Evolutionary conservation across 768 basidiomycete genomes (phyloP).

Genomic region (Galerina marginata): DNA sequence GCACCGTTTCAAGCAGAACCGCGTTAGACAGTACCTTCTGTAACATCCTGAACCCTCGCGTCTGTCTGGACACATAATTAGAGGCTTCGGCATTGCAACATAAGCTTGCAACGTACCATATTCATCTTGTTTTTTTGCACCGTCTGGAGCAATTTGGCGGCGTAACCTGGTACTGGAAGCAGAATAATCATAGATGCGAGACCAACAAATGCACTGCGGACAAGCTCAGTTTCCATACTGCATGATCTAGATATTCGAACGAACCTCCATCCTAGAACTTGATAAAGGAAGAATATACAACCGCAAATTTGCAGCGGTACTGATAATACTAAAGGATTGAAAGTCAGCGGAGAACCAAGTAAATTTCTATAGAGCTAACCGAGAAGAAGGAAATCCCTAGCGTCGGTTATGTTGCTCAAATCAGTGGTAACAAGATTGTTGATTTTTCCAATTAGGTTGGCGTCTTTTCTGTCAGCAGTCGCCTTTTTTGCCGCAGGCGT

Average conservation of each 20-base stretch:
- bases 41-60: constrained; percentile 62
- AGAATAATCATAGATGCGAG: constrained; percentile 55
- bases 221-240: background rate
- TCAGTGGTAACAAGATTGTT: constrained; percentile 80
- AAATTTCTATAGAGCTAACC: constrained; percentile 12
- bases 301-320: constrained; percentile 47
- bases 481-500: background rate
- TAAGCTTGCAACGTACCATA: constrained; percentile 30
- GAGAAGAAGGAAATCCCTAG: constrained; percentile 39
- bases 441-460: constrained; percentile 72
- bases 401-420: constrained; percentile 39
- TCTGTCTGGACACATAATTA: constrained; percentile 41
- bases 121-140: constrained; percentile 58
- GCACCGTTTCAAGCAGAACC: background rate
- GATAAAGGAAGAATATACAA: constrained; percentile 49
- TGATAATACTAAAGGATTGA: constrained; percentile 32
- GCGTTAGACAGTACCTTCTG: constrained; percentile 50
- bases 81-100: background rate
- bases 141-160: constrained; percentile 52
- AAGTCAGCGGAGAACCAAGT: background rate
- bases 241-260: background rate
- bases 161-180: constrained; percentile 62
- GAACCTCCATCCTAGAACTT: constrained; percentile 51
- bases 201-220: constrained; percentile 58
- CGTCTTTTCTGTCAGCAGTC: constrained; percentile 18